Conservation (phyloP, 1,284 basidiomycete genomes). For the Sporisorium scitamineum region DNA sequence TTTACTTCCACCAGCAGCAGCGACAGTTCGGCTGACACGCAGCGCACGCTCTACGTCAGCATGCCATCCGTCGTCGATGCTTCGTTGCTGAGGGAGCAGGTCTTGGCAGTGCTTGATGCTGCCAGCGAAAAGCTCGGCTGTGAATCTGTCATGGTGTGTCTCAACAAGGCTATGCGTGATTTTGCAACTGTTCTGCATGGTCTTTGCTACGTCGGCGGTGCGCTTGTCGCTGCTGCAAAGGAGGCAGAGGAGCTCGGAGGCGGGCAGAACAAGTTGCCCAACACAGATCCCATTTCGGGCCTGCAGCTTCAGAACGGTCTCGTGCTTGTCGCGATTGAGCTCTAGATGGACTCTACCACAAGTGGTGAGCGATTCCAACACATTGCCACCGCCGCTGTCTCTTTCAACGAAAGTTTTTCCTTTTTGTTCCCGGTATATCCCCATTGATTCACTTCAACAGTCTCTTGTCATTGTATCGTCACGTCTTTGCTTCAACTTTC, state of each 20-base stretch:
- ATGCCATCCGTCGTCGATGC: conserved; percentile 53
- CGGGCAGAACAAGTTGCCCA: conserved; percentile 12
- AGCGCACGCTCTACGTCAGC: conserved; percentile 62
- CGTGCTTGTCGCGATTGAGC: conserved; percentile 50
- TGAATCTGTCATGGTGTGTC: conserved; percentile 56
- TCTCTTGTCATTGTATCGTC: conserved; percentile 25
- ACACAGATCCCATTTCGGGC: conserved; percentile 30
- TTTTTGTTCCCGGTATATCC: conserved; percentile 25
- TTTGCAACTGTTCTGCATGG: conserved; percentile 58
- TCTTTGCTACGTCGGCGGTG: conserved; percentile 63
- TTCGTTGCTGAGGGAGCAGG: conserved; percentile 54
- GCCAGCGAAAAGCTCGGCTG: conserved; percentile 58
- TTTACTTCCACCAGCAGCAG: conserved; percentile 25
- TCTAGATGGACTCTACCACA: conserved; percentile 8
- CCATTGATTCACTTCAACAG: conserved; percentile 29
- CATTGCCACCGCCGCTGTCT: neutral
- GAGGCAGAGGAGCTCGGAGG: conserved; percentile 3
- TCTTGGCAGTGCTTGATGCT: conserved; percentile 59
- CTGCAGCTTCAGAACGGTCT: conserved; percentile 29
- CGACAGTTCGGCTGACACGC: conserved; percentile 36
- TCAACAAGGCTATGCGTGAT: conserved; percentile 50
- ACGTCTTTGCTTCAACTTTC: conserved; percentile 4
- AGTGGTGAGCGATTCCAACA: conserved; percentile 15
- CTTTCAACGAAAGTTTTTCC: neutral
- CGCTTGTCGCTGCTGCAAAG: conserved; percentile 43